Conservation (phyloP, 179 eudicot species). For the Camellia oleifera region DNA sequence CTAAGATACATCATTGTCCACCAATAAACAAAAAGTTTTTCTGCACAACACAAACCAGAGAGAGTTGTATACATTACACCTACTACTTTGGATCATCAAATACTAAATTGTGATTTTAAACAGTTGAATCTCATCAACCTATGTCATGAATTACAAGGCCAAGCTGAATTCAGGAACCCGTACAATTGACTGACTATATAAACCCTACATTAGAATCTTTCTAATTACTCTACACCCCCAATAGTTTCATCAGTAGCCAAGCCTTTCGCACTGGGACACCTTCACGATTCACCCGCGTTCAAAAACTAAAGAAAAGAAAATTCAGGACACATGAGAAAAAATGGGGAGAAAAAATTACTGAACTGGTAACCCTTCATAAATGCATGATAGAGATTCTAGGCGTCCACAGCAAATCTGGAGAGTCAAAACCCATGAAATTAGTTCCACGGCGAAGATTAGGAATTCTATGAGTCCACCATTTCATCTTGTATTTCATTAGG, state of each 20-base stretch:
- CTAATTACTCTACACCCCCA: slow-evolving; percentile 27
- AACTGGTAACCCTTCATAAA: background rate
- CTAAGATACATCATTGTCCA: background rate
- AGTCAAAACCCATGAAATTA: slow-evolving; percentile 6
- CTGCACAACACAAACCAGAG: slow-evolving; percentile 9
- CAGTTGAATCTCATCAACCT: slow-evolving; percentile 1
- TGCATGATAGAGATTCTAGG: background rate
- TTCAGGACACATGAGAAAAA: slow-evolving; percentile 6
- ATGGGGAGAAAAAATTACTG: background rate
- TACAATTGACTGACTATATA: slow-evolving; percentile 14
- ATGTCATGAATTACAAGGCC: slow-evolving; percentile 4
- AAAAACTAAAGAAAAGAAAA: slow-evolving; percentile 11
- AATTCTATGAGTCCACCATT: slow-evolving; percentile 75
- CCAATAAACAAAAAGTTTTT: background rate
- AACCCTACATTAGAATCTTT: slow-evolving; percentile 24
- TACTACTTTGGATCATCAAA: background rate
- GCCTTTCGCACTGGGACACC: slow-evolving; percentile 24
- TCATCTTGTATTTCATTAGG: slow-evolving; percentile 96
- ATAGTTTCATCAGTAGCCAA: slow-evolving; percentile 12
- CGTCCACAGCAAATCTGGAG: slow-evolving; percentile 7
- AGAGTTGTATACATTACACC: slow-evolving; percentile 14
- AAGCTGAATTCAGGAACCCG: slow-evolving; percentile 14
- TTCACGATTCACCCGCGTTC: slow-evolving; percentile 25
- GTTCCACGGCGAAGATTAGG: slow-evolving; percentile 1
- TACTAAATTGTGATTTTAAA: background rate